Evolutionary conservation across 2,329 filamentous ascomycete genomes (phyloP).

Genomic region (Fusarium sp.): DNA sequence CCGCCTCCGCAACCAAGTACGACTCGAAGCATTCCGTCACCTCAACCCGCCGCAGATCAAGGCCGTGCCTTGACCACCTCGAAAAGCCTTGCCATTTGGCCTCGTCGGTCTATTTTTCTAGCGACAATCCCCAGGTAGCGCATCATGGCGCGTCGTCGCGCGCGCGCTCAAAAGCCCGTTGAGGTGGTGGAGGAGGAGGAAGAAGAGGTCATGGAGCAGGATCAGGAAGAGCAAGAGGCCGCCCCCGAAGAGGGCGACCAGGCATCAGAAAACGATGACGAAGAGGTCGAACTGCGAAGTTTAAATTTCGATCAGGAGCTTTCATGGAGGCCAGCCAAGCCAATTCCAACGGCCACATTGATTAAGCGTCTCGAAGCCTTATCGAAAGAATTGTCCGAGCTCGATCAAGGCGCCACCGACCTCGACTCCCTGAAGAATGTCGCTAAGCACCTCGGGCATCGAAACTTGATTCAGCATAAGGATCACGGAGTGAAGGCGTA

Average conservation of each 20-base stretch:
- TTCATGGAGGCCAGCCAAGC: conserved; percentile 89
- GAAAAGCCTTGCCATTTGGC: neutral
- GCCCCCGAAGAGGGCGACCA: conserved; percentile 28
- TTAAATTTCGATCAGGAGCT: conserved; percentile 86
- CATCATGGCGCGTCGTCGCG: conserved; percentile 51
- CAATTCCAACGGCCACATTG: conserved; percentile 83
- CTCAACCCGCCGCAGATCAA: conserved; percentile 15
- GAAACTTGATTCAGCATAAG: conserved; percentile 86
- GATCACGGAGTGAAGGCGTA: conserved; percentile 93
- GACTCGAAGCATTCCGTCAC: conserved; percentile 29
- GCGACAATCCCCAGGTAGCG: conserved; percentile 24
- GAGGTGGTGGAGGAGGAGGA: conserved; percentile 44
- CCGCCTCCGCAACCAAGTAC: conserved; percentile 11
- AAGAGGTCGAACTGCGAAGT: conserved; percentile 46
- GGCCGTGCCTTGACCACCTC: neutral
- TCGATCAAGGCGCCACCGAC: conserved; percentile 87
- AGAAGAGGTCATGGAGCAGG: conserved; percentile 41
- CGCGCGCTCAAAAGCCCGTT: conserved; percentile 46
- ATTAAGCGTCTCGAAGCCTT: conserved; percentile 81
- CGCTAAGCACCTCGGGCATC: conserved; percentile 82
- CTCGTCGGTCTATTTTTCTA: neutral
- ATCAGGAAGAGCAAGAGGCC: conserved; percentile 35
- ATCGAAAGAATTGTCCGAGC: conserved; percentile 79
- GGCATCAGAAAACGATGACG: conserved; percentile 34
- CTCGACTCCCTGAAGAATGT: conserved; percentile 83